Evolutionary conservation across 768 basidiomycete species (phyloP).

Genomic region (Kwoniella botswanensis): DNA sequence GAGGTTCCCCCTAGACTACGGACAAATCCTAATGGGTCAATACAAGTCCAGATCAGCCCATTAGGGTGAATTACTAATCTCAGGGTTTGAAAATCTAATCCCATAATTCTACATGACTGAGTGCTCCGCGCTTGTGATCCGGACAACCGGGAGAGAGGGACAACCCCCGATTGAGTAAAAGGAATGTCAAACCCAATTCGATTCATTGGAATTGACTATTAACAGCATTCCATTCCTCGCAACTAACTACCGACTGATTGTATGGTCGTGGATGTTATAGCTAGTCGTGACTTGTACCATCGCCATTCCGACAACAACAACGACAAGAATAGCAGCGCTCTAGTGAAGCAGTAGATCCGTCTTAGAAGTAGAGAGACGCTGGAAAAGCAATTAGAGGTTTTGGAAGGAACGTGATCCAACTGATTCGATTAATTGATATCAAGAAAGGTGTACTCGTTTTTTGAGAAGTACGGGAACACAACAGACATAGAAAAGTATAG

Average conservation of each 20-base stretch:
- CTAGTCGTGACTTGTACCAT: too few species aligned
- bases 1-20: background rate
- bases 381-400: too few species aligned
- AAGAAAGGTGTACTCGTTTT: too few species aligned
- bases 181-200: background rate
- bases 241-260: background rate
- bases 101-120: background rate
- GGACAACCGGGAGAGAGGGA: background rate
- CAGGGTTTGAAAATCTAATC: background rate
- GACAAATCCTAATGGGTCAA: background rate
- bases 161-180: background rate
- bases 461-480: too few species aligned
- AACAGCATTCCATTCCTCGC: background rate
- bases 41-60: background rate
- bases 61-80: background rate
- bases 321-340: too few species aligned
- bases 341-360: too few species aligned
- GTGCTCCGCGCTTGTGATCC: background rate
- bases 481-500: too few species aligned
- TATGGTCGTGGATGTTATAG: too few species aligned
- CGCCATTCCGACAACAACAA: too few species aligned
- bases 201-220: background rate
- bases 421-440: too few species aligned
- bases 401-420: too few species aligned
- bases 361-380: too few species aligned